Evolutionary conservation across 2,329 filamentous ascomycete species (phyloP).

Genomic region (Coniochaeta prunicola): DNA sequence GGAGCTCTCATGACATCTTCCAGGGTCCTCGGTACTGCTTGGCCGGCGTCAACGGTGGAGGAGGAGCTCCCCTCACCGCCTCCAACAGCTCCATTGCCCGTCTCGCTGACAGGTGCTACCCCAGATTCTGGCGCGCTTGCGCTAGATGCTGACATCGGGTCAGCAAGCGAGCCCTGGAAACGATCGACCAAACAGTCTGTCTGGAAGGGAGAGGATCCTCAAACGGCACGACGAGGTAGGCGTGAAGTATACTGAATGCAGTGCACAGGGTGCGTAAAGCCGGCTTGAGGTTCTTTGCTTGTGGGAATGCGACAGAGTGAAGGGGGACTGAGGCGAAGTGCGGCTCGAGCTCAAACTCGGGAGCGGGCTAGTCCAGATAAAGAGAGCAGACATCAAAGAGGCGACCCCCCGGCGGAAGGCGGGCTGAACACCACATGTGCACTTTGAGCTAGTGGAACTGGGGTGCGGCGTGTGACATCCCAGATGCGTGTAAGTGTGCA

Average conservation of each 20-base stretch:
- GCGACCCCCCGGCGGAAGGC: not conserved
- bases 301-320: not conserved
- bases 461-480: not conserved
- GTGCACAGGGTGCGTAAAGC: not conserved
- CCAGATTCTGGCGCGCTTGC: not conserved
- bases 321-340: not conserved
- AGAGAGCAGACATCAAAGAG: not conserved
- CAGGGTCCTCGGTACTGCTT: slow-evolving; percentile 17
- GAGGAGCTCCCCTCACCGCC: slow-evolving; percentile 3
- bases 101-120: not conserved
- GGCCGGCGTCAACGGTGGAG: not conserved
- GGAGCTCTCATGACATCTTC: slow-evolving; percentile 33
- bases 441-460: not conserved
- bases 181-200: not conserved
- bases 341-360: not conserved
- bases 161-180: not conserved
- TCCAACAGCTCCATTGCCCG: not conserved
- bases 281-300: not conserved
- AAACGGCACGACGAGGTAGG: not conserved
- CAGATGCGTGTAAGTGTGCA: not conserved
- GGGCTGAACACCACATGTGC: not conserved
- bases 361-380: not conserved
- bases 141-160: not conserved
- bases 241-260: not conserved
- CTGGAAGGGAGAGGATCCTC: not conserved